A percentile compares a stretch with the other conserved stretches of the same genome.
Evolutionary conservation across 495 filamentous ascomycete species (phyloP).

Genomic region (Penicillium tannophilum): DNA sequence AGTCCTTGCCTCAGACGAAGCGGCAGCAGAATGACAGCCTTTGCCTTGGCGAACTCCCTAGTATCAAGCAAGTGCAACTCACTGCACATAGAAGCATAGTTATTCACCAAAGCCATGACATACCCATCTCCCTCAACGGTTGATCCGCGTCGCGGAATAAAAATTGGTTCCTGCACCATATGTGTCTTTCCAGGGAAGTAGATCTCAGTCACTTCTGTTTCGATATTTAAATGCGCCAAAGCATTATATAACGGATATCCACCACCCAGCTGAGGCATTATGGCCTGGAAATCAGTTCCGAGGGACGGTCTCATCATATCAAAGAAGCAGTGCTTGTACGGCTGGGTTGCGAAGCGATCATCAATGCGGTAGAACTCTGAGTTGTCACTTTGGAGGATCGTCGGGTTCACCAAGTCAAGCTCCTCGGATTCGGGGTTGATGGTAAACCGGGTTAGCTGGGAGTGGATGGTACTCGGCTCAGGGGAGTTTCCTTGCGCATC

Average conservation of each 20-base stretch:
- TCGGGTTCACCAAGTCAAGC: constrained; percentile 7
- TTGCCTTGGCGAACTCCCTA: background rate
- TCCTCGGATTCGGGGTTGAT: constrained; percentile 15
- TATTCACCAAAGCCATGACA: constrained; percentile 56
- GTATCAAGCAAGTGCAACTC: constrained; percentile 53
- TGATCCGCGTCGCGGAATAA: constrained; percentile 47
- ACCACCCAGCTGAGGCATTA: constrained; percentile 17
- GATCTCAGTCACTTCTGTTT: constrained; percentile 27
- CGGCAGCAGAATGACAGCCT: background rate
- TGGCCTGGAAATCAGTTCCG: constrained; percentile 46
- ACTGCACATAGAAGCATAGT: constrained; percentile 50
- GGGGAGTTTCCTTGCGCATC: constrained; percentile 36
- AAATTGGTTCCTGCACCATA: constrained; percentile 60
- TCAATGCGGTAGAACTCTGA: constrained; percentile 62
- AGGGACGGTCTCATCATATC: constrained; percentile 45
- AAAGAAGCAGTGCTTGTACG: constrained; percentile 58
- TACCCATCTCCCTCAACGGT: constrained; percentile 57
- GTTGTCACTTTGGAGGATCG: constrained; percentile 48
- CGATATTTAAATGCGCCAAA: constrained; percentile 47
- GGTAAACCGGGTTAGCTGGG: constrained; percentile 29
- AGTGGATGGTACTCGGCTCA: constrained; percentile 25
- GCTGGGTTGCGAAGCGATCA: constrained; percentile 53
- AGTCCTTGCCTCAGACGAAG: background rate
- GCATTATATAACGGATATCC: constrained; percentile 44
- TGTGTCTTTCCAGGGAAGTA: constrained; percentile 49